Evolutionary conservation across 2,329 filamentous ascomycete genomes (phyloP).

Genomic region (Penicillium hesseltinei): DNA sequence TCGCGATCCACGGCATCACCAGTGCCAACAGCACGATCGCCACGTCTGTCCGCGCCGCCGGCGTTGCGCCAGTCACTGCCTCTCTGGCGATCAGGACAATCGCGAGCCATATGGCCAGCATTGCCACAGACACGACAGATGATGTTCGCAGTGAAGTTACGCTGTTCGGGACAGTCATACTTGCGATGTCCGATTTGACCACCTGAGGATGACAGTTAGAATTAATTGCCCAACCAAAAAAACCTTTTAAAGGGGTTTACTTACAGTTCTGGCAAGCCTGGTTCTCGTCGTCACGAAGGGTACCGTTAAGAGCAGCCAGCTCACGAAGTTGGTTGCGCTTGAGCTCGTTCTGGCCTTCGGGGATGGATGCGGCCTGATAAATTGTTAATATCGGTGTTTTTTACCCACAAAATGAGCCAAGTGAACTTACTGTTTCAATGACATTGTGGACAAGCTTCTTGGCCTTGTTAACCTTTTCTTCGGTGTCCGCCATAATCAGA

Average conservation of each 20-base stretch:
- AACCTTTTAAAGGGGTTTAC: constrained; percentile 22
- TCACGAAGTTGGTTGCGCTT: constrained; percentile 98
- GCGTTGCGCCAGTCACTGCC: constrained; percentile 86
- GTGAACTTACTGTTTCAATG: constrained; percentile 85
- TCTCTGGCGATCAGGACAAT: constrained; percentile 91
- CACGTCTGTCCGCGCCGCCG: constrained; percentile 50
- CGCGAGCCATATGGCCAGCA: constrained; percentile 95
- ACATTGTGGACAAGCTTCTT: constrained; percentile 98
- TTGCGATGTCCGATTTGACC: constrained; percentile 98
- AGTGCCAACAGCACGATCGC: constrained; percentile 65
- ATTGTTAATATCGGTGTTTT: constrained; percentile 28
- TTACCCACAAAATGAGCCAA: background rate
- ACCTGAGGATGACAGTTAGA: constrained; percentile 44
- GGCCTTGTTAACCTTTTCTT: constrained; percentile 99
- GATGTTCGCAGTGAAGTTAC: constrained; percentile 98
- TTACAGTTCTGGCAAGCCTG: constrained; percentile 96
- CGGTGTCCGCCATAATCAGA: constrained; percentile 98
- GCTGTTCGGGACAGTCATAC: constrained; percentile 95
- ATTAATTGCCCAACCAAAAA: background rate
- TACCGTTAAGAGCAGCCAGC: constrained; percentile 96
- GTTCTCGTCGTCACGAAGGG: constrained; percentile 97
- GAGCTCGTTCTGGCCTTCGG: constrained; percentile 96
- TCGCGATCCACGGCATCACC: constrained; percentile 89
- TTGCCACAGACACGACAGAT: constrained; percentile 98
- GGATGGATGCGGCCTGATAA: constrained; percentile 86